Base-by-base conservation (phyloP, 2,329 filamentous ascomycete species). In the Ophiostoma himal-ulmi region DNA sequence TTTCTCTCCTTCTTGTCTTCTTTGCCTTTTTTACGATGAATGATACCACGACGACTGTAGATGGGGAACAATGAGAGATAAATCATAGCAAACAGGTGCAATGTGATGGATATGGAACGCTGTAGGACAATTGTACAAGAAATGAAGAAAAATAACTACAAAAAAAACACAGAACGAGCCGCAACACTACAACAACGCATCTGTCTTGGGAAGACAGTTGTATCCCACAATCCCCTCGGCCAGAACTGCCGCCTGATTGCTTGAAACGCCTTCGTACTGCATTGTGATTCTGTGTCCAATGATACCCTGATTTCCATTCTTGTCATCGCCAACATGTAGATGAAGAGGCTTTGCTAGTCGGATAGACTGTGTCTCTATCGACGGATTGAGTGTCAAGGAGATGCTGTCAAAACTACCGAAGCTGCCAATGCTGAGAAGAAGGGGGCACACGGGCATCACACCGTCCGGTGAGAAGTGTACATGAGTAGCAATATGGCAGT, bases 201-300 rank as follows among this genome's bases (percentile, higher is more conserved):
- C 30, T 5, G 14, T 52, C 37, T 39, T 44, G 17, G 71, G 70
- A 8, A 71, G 68, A 39, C 66, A 68, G 52, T 74, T 74, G 54
- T 66, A 74, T 5, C 73, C 73, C 36, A 74, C 73, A 37, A 74
- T 74, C 30, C 73, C 73, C 62, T 74, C 73, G 11, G 71, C 72
- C 13, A 73, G 17, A 10, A 60, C 57, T 6, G 36, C 48, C 5
- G 39, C 14, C 10, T n/a, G 34, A 11, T 41, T 8, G 20, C 8
- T 7, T 30, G 13, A 22, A 7, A 13, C 8, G n/a, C 22, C 60
- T 3, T 30, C 39, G 22, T 67, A 69, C 62, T 68, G 69, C 34
- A 74, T 62, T 17, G 73, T 71, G 26, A 74, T 66, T 1, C 65
- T 69, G 30, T 68, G 72, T 1, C 73, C 73, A 13, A 74, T 73